phyloP scores from a whole-genome alignment of 768 basidiomycete genomes.

The Mycena metata region DNA sequence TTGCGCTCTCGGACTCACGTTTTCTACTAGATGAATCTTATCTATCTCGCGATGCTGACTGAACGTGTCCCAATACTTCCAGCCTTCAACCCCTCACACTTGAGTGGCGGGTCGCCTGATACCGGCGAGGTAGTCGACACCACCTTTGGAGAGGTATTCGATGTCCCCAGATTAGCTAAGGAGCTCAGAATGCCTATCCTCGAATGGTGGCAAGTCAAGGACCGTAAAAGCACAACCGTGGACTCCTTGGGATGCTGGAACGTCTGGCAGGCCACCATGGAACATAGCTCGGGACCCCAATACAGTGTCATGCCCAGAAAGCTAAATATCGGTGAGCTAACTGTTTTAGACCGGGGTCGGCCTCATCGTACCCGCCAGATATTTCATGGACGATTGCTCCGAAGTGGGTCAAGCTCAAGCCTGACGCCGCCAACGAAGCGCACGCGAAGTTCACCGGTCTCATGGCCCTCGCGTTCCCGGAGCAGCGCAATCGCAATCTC shows the following conservation, averaged over 20 bases:
- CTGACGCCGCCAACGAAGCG: constrained; percentile 12
- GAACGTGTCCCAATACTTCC: constrained; percentile 52
- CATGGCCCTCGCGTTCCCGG: constrained; percentile 39
- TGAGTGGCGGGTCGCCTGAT: not conserved
- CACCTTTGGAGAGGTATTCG: constrained; percentile 51
- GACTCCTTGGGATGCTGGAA: constrained; percentile 36
- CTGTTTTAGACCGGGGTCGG: constrained; percentile 6
- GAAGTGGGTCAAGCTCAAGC: constrained; percentile 39
- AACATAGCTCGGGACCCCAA: constrained; percentile 20
- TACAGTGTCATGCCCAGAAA: not conserved
- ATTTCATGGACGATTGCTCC: constrained; percentile 44
- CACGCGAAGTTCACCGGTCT: constrained; percentile 39
- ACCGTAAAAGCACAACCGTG: constrained; percentile 32
- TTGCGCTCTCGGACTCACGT: not conserved
- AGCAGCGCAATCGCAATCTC: constrained; percentile 19
- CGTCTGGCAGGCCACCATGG: constrained; percentile 29
- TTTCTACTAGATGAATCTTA: constrained; percentile 48
- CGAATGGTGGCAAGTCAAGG: constrained; percentile 55
- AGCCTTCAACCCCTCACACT: constrained; percentile 45
- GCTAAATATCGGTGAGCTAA: constrained; percentile 18
- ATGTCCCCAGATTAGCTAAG: constrained; percentile 47
- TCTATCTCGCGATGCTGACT: constrained; percentile 52
- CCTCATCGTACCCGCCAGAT: constrained; percentile 32
- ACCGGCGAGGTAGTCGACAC: constrained; percentile 8
- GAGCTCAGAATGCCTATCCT: constrained; percentile 47